phyloP scores from a whole-genome alignment of 495 filamentous ascomycete species.

The Oidiodendron maius region DNA sequence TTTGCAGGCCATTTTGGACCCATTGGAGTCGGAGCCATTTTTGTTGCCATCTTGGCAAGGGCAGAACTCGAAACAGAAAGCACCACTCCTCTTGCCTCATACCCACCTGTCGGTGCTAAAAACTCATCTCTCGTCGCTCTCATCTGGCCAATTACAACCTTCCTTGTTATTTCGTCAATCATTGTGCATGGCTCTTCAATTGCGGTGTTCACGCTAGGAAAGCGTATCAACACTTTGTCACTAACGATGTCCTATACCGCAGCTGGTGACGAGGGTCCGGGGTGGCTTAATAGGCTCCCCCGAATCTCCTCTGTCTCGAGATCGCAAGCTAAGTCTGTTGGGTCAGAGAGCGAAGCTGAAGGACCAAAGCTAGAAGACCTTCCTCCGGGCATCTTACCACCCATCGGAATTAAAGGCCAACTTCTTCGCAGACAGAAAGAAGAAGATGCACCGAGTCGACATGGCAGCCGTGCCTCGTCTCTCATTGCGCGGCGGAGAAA shows the following conservation, averaged over 20 bases:
- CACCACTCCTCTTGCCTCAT: conserved; percentile 60
- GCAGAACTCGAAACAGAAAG: conserved; percentile 75
- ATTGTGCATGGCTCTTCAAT: conserved; percentile 96
- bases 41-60: conserved; percentile 85
- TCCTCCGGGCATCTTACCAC: conserved; percentile 74
- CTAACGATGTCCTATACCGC: conserved; percentile 91
- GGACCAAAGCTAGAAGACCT: conserved; percentile 56
- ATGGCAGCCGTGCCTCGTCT: conserved; percentile 52
- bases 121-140: conserved; percentile 60
- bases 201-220: conserved; percentile 96
- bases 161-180: conserved; percentile 91
- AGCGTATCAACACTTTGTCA: conserved; percentile 94
- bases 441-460: conserved; percentile 54
- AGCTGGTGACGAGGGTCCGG: conserved; percentile 81
- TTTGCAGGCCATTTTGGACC: conserved; percentile 99
- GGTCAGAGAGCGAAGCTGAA: conserved; percentile 42
- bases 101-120: conserved; percentile 43
- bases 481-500: conserved; percentile 55
- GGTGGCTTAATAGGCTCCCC: conserved; percentile 92
- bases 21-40: conserved; percentile 96
- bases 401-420: conserved; percentile 64
- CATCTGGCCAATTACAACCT: conserved; percentile 95
- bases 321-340: conserved; percentile 71
- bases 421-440: conserved; percentile 80
- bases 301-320: conserved; percentile 81